Evolutionary conservation across 2,329 filamentous ascomycete genomes (phyloP).

Genomic region (Drechslerella coelobrocha): DNA sequence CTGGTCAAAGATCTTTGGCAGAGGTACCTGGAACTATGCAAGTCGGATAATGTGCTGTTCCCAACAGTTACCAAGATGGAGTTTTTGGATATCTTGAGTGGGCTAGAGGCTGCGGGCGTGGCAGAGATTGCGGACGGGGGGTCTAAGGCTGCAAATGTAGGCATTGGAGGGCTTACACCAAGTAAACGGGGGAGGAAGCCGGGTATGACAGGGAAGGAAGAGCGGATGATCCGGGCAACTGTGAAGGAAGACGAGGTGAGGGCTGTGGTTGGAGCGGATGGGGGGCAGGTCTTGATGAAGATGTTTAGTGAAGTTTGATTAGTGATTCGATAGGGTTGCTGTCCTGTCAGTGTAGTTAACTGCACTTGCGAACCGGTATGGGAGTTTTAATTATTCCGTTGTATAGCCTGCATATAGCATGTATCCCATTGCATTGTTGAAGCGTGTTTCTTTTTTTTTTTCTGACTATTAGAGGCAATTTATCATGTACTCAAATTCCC

Average conservation of each 20-base stretch:
- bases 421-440: no score
- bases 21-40: slow-evolving; percentile 82
- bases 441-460: no score
- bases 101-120: slow-evolving; percentile 84
- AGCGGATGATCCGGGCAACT: slow-evolving; percentile 43
- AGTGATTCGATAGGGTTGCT: no score
- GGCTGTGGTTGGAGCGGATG: slow-evolving; percentile 36
- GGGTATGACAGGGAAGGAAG: slow-evolving; percentile 18
- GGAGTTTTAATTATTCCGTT: no score
- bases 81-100: slow-evolving; percentile 90
- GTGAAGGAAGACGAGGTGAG: slow-evolving; percentile 48
- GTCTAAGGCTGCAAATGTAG: slow-evolving; percentile 5
- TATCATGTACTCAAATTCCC: no score
- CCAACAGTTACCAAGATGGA: slow-evolving; percentile 89
- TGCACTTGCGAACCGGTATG: no score
- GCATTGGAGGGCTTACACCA: slow-evolving; percentile 24
- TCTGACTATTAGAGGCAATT: no score
- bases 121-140: slow-evolving; percentile 64
- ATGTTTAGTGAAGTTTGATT: slow-evolving; percentile 47
- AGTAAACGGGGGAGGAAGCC: slow-evolving; percentile 38
- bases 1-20: slow-evolving; percentile 85
- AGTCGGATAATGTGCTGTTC: slow-evolving; percentile 77
- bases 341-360: no score
- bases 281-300: slow-evolving; percentile 39
- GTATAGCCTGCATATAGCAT: no score